phyloP scores from a whole-genome alignment of 768 basidiomycete species.

The Boletus vermiculosoides region DNA sequence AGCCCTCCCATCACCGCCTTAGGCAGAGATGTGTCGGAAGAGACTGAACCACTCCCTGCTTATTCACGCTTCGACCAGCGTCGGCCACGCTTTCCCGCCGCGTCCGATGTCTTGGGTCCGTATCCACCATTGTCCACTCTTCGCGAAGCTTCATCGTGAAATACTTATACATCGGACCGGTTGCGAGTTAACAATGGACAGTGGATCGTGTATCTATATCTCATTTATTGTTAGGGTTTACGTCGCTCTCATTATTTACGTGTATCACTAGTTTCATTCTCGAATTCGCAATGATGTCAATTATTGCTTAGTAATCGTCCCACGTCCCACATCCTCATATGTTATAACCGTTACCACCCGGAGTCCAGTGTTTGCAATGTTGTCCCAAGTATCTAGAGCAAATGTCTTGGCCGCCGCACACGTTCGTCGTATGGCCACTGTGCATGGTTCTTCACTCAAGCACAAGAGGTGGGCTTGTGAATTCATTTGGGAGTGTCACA shows the following conservation, averaged over 20 bases:
- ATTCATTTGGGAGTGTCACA: background rate
- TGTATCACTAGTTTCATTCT: background rate
- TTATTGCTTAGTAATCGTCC: slow-evolving; percentile 17
- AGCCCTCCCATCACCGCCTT: background rate
- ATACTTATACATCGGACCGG: background rate
- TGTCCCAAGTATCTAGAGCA: slow-evolving; percentile 20
- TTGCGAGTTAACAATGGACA: background rate
- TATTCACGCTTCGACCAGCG: slow-evolving; percentile 31
- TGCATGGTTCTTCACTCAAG: slow-evolving; percentile 38
- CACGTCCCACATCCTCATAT: background rate
- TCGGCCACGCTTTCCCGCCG: slow-evolving; percentile 17
- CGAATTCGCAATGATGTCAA: background rate
- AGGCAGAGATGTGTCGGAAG: slow-evolving; percentile 2
- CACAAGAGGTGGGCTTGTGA: slow-evolving; percentile 42
- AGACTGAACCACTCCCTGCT: slow-evolving; percentile 17
- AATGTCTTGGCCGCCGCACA: slow-evolving; percentile 23
- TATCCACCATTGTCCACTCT: slow-evolving; percentile 26
- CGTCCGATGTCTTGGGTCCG: slow-evolving; percentile 25
- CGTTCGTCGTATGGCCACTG: slow-evolving; percentile 44
- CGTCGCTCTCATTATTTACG: background rate
- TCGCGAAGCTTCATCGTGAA: background rate
- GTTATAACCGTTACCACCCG: too few species aligned
- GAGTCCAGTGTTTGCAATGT: slow-evolving; percentile 27
- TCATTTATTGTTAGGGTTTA: slow-evolving; percentile 2
- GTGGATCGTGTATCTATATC: slow-evolving; percentile 2